These are phyloP conservation scores for Trifolium pratense DNA, from an alignment of 306 rosid species.

Conservation along the genomic window DNA sequence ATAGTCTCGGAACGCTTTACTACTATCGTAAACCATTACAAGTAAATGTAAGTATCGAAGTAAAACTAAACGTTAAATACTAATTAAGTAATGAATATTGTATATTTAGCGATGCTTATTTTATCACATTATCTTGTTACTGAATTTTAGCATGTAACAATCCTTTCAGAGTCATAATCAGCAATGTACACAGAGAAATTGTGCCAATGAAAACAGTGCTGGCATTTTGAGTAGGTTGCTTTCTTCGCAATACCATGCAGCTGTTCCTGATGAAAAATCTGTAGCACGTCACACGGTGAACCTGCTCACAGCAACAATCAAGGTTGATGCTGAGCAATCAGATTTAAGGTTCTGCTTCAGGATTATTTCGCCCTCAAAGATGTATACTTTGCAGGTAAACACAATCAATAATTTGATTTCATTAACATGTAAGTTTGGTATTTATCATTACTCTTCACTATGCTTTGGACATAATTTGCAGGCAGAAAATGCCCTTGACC, in stretches of 20 bases:
- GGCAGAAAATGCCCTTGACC: slow-evolving; percentile 85
- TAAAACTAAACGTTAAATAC: slow-evolving; percentile 33
- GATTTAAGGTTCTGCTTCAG: slow-evolving; percentile 90
- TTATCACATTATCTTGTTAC: slow-evolving; percentile 31
- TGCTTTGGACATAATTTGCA: slow-evolving; percentile 44
- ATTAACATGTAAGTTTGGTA: not conserved
- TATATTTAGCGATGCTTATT: slow-evolving; percentile 20
- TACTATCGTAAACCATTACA: slow-evolving; percentile 75
- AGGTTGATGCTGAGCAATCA: slow-evolving; percentile 74
- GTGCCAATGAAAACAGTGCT: slow-evolving; percentile 56
- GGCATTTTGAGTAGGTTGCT: slow-evolving; percentile 70
- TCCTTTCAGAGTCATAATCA: slow-evolving; percentile 55
- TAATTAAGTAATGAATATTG: slow-evolving; percentile 11
- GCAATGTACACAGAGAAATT: slow-evolving; percentile 52
- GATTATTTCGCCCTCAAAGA: slow-evolving; percentile 74
- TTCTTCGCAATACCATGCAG: slow-evolving; percentile 62
- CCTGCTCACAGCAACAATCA: slow-evolving; percentile 80
- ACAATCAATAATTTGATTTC: slow-evolving; percentile 2
- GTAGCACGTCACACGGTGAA: slow-evolving; percentile 72
- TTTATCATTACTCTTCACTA: slow-evolving; percentile 13
- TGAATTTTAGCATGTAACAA: slow-evolving; percentile 35
- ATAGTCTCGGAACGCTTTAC: slow-evolving; percentile 77
- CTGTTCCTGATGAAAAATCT: slow-evolving; percentile 62
- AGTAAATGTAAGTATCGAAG: slow-evolving; percentile 64
- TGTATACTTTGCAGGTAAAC: slow-evolving; percentile 69